phyloP scores from a whole-genome alignment of 2,329 filamentous ascomycete genomes.

The Byssothecium circinans region DNA sequence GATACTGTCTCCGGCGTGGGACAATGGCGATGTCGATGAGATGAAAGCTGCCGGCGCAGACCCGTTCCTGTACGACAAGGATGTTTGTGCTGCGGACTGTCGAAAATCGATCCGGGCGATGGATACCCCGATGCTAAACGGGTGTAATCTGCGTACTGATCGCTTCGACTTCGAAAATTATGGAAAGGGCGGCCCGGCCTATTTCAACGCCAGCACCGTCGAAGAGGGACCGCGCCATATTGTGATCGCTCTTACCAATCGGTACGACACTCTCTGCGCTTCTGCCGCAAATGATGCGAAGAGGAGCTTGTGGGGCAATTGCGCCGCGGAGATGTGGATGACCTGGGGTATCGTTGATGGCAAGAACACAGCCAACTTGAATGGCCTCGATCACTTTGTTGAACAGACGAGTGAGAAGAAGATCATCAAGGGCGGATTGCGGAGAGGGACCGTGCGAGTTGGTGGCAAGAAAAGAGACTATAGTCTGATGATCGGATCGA shows the following conservation, averaged over 20 bases:
- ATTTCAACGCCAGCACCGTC: conserved; percentile 5
- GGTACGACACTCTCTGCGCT: conserved; percentile 7
- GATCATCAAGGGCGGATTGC: background rate
- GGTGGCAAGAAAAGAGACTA: background rate
- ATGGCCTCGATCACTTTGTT: conserved; percentile 10
- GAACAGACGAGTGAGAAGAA: conserved; percentile 9
- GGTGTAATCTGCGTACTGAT: conserved; percentile 8
- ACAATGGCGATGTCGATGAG: conserved; percentile 9
- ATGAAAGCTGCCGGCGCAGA: conserved; percentile 5
- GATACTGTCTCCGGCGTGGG: conserved; percentile 13
- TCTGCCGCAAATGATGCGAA: background rate
- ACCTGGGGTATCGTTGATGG: conserved; percentile 17
- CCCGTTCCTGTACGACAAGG: conserved; percentile 7
- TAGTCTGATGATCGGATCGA: background rate
- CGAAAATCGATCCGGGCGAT: background rate
- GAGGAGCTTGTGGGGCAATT: conserved; percentile 9
- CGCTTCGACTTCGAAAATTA: conserved; percentile 13
- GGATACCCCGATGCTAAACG: background rate
- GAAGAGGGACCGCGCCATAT: conserved; percentile 10
- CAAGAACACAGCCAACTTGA: conserved; percentile 8
- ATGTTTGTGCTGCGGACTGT: conserved; percentile 7
- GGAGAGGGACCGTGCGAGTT: background rate
- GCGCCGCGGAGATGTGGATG: conserved; percentile 15
- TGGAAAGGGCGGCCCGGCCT: conserved; percentile 9
- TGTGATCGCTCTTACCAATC: conserved; percentile 1